Percentiles rank a stretch among this genome's conserved stretches.
phyloP scores from a whole-genome alignment of 768 basidiomycete species.

The Lactarius sp. region DNA sequence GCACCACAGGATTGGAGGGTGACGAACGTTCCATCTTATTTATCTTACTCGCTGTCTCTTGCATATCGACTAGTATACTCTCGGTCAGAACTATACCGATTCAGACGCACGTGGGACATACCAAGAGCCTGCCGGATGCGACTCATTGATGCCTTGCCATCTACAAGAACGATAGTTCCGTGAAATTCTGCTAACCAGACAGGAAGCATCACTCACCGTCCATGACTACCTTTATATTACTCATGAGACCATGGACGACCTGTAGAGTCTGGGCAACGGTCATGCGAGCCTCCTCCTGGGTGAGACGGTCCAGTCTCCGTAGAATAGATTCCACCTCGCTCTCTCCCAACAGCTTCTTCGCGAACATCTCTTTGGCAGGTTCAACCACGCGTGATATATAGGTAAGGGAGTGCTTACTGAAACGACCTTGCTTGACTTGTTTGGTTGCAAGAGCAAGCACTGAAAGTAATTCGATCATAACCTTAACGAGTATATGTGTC shows the following conservation, averaged over 20 bases:
- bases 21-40: conserved; percentile 13
- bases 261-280: too few relatives aligned
- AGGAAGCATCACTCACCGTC: not conserved
- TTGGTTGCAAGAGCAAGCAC: conserved; percentile 11
- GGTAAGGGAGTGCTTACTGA: not conserved
- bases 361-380: too few relatives aligned
- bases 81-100: too few relatives aligned
- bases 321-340: too few relatives aligned
- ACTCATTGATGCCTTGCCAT: not conserved
- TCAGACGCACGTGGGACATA: not conserved
- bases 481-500: not conserved
- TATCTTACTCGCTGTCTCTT: not conserved
- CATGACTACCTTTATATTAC: not conserved
- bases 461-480: conserved; percentile 4
- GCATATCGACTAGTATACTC: not conserved
- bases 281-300: not conserved
- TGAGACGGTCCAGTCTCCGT: too few relatives aligned
- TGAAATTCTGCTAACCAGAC: not conserved
- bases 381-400: too few relatives aligned
- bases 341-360: too few relatives aligned
- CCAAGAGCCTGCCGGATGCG: not conserved
- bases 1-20: too few relatives aligned
- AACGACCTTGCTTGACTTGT: not conserved
- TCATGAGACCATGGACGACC: too few relatives aligned
- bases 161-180: not conserved